Evolutionary conservation across 2,329 filamentous ascomycete species (phyloP), one percentile per base, ranked within the genome.

Genomic region (Colletotrichum sp.): DNA sequence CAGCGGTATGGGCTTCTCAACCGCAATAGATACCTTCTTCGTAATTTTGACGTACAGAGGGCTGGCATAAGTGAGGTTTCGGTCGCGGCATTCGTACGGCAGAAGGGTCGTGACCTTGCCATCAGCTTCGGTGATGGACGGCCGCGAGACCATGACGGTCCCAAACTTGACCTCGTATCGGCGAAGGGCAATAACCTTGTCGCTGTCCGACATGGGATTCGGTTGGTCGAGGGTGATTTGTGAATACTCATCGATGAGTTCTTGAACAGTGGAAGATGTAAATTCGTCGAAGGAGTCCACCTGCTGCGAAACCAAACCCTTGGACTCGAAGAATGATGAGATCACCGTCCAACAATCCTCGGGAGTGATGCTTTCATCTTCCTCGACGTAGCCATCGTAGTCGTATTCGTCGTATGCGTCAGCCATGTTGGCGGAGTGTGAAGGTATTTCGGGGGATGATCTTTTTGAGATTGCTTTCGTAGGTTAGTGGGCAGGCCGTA

Each of bases 261-360:
- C 95, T 82, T 99, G 96, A 86, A 99, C 96, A 1, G 96, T 98
- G 26, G 95, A 96, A 76, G 94, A 93, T 73, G 97, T 96, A 82
- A 99, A 99, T 83, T 99, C 96, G 86, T 99, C 96, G 86, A 98
- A 99, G 0, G 98, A 99, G 84, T 99, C 96, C 78, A 99, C 93
- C 88, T 99, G 97, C 86, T 99, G 96, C 18, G 97, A 98, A 26
- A 98, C 97, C 36, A 99, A 91, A 81, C 97, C 96, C 87, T 99
- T 99, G 78, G 93, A 92, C 80, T 98, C 95, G 87, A 99, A 99
- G 89, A 98, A 99, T 12, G 97, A 94, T 72, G 95, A 96, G 84
- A 99, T 99, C 82, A 99, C 96, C 79, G 94, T 94, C 97, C 98
- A 99, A 89, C 96, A 98, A 87, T 99, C 98, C 88, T 99, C 97